These are phyloP conservation scores for Nymphaea colorata DNA, from an alignment of 164 flowering plant genomes.

Conservation along the genomic window DNA sequence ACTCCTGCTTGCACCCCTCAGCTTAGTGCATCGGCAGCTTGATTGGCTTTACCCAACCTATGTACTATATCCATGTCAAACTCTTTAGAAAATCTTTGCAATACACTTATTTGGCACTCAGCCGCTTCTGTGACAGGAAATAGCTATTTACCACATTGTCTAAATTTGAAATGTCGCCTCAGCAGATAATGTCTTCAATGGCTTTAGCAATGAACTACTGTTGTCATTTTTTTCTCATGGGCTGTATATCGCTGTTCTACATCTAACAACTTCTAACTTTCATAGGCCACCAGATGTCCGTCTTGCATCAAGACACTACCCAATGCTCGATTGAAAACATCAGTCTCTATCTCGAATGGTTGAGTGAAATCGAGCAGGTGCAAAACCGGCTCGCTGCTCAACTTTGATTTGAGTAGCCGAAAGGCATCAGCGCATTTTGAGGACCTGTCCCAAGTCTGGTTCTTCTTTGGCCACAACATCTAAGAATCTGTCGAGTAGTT, in stretches of 20 bases:
- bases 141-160: neutral
- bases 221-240: neutral
- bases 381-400: neutral
- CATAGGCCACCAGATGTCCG: neutral
- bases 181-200: neutral
- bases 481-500: neutral
- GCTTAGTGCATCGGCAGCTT: neutral
- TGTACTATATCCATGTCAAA: neutral
- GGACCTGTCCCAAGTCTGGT: neutral
- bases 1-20: neutral
- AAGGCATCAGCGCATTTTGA: neutral
- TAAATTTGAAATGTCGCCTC: neutral
- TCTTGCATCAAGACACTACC: neutral
- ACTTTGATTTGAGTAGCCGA: neutral
- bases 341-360: neutral
- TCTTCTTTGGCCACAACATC: neutral
- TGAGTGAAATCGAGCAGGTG: neutral
- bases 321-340: neutral
- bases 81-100: neutral
- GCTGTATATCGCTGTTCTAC: neutral
- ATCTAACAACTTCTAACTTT: neutral
- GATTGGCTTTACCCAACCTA: neutral
- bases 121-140: neutral
- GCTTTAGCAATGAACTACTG: neutral
- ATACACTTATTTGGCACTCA: neutral